These are phyloP conservation scores for Rubia peregrina DNA, from an alignment of 305 asterid species.

Conservation along the genomic window DNA sequence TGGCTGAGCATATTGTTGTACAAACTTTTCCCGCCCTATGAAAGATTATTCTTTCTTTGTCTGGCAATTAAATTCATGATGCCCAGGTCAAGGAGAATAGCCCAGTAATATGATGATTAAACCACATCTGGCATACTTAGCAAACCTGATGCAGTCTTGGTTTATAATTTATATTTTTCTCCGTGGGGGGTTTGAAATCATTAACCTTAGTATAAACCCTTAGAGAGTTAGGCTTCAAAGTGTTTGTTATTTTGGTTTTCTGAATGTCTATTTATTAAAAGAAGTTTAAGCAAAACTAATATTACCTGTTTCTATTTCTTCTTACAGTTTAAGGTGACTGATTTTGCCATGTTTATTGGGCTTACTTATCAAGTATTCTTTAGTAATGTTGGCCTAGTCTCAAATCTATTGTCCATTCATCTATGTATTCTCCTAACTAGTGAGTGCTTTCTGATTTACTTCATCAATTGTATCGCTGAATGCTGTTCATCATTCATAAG, in stretches of 20 bases:
- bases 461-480: neutral
- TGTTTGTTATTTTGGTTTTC: neutral
- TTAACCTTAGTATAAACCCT: neutral
- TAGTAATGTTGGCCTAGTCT: neutral
- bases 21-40: neutral
- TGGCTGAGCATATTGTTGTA: neutral
- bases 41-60: neutral
- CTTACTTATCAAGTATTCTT: neutral
- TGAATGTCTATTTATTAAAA: neutral
- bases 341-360: neutral
- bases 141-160: neutral
- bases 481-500: neutral
- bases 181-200: neutral
- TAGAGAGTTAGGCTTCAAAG: neutral
- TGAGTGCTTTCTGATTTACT: neutral
- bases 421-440: neutral
- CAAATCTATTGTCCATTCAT: neutral
- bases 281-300: neutral
- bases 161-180: neutral
- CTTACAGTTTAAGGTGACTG: neutral
- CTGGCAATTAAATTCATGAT: slow-evolving; percentile 1
- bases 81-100: neutral
- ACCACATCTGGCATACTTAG: neutral
- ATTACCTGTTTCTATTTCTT: neutral
- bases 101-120: neutral